Conservation (phyloP, 805 yeast genomes). For the Lipomyces orientalis region DNA sequence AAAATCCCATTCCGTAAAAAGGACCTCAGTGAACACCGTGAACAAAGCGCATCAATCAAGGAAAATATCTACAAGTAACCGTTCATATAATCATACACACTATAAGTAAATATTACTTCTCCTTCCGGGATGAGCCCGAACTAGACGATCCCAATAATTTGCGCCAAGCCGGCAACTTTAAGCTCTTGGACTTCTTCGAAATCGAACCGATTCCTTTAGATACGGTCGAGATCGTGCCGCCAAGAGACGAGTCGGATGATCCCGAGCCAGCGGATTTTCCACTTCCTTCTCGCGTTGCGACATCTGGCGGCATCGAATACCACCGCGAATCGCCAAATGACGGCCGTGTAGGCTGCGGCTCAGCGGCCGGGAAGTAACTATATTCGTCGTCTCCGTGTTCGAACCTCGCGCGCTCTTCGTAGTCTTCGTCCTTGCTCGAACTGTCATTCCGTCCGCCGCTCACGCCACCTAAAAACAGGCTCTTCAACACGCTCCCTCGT, state of each 20-base stretch:
- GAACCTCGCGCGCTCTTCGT: slow-evolving; percentile 1
- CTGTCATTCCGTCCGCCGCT: not conserved
- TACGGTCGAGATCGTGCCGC: slow-evolving; percentile 15
- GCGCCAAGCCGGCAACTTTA: slow-evolving; percentile 21
- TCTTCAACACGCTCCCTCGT: slow-evolving; percentile 25
- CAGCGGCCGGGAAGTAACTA: slow-evolving; percentile 3
- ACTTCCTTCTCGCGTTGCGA: not conserved
- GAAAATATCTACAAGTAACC: not conserved
- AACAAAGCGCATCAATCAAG: not conserved
- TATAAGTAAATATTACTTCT: not conserved
- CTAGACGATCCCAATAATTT: slow-evolving; percentile 19
- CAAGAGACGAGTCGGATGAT: slow-evolving; percentile 17
- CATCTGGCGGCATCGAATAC: not conserved
- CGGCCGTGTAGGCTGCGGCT: not conserved
- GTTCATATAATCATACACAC: not conserved
- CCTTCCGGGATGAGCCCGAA: slow-evolving; percentile 43
- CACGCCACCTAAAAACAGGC: slow-evolving; percentile 9
- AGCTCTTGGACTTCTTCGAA: slow-evolving; percentile 22
- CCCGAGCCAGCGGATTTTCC: not conserved
- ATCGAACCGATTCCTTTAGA: slow-evolving; percentile 22
- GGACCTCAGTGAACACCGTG: not conserved
- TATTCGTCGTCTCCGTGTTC: slow-evolving; percentile 9
- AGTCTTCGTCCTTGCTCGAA: not conserved
- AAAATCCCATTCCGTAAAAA: not conserved
- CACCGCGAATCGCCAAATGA: not conserved